Base-by-base conservation (phyloP, 306 rosid species). In the Cucumis melo region DNA sequence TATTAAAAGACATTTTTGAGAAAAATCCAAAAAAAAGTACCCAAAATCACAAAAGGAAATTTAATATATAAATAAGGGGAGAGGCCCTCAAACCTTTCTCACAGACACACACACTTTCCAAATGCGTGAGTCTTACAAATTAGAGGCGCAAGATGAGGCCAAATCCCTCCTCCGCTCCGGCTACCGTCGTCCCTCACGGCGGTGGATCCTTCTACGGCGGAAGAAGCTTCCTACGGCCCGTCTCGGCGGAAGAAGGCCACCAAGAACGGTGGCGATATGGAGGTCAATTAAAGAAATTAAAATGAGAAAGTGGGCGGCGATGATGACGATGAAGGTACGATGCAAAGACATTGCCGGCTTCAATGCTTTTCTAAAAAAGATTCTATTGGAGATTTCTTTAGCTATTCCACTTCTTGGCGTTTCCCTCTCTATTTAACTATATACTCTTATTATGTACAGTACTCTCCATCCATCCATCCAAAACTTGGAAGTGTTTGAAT, bases 321-420 rank as follows among this genome's bases (percentile, higher is more conserved):
- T 3, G 29, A 27, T 27, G 29, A 27, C 29, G 29, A 27, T 1
- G 1, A 91, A 85, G 76, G 41, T 89, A 46, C 84, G 80, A 32
- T 89, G 84, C 12, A 44, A 86, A 84, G 17, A 0, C 66, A 60
- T 1, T 13, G 39, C 5, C 82, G 46, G 61, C 5, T 7, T 93
- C 17, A 92, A 89, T 51, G 66, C 82, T 4, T 86, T 87, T 82
- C 92, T 86, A 5, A 87, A 86, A 27, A 84, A 83, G 39, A 54
- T 91, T 80, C 80, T 91, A 20, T 70, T 88, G 83, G 98, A 93
- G 82, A 73, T 88, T 57, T 82, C 90, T 44, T 84, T 88, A 19
- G 91, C 92, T 0, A 63, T 93, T 1, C 97, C 98, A 5, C 68
- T 77, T 64, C 44, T 83, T 73, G 96, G 96, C 1, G 38, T 85